Conservation (phyloP, 495 filamentous ascomycete species). For the Trichoderma gamsii region DNA sequence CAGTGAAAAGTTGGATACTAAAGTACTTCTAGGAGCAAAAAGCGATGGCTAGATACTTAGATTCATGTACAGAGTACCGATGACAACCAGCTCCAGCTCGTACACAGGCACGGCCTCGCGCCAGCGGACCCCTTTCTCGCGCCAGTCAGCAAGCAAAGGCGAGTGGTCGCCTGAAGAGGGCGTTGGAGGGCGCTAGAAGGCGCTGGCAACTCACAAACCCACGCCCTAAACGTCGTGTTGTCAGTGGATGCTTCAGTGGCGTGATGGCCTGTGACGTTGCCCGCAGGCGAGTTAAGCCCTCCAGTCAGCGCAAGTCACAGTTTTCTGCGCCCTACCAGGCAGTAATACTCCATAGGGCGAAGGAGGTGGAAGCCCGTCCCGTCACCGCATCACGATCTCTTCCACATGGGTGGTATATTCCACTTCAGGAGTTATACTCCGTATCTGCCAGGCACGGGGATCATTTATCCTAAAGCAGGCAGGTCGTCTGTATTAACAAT, state of each 20-base stretch:
- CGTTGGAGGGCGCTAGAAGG: not conserved
- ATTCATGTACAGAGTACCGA: no score
- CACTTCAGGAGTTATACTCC: no score
- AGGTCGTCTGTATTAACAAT: not conserved
- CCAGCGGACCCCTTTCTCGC: no score
- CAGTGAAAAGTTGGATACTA: not conserved
- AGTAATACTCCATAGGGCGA: no score
- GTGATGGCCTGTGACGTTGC: slow-evolving; percentile 12
- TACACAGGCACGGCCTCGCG: no score
- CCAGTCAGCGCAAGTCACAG: no score
- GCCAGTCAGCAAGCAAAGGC: not conserved
- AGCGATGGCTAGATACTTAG: not conserved
- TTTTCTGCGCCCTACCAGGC: no score
- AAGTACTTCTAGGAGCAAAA: not conserved
- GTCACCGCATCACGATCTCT: not conserved
- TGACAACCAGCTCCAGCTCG: no score
- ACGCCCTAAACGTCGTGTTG: slow-evolving; percentile 13
- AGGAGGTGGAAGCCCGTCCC: no score
- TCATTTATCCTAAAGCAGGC: not conserved
- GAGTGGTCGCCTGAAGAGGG: not conserved
- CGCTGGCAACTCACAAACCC: slow-evolving; percentile 1
- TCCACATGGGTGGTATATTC: not conserved
- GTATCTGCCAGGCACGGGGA: not conserved
- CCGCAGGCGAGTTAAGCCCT: no score
- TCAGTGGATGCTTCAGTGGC: slow-evolving; percentile 12